Conservation (phyloP, 176 grass and related monocot species). For the Carex littledalei region DNA sequence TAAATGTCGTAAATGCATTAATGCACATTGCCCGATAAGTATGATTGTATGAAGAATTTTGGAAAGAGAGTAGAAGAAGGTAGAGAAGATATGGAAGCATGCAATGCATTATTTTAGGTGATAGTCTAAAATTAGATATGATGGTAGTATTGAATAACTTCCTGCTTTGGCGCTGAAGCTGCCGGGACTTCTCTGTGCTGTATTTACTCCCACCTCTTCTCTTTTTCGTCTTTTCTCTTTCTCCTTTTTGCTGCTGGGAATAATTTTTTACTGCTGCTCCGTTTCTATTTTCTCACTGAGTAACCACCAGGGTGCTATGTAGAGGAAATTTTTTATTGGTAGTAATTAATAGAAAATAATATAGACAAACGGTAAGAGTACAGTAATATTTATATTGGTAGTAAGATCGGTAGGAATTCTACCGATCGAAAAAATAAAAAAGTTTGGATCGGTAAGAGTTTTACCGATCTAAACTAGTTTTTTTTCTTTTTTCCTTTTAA, state of each 20-base stretch:
- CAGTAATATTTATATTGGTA: too few species aligned
- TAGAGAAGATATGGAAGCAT: background rate
- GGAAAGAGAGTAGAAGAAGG: background rate
- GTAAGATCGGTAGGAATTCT: too few species aligned
- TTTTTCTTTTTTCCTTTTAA: too few species aligned
- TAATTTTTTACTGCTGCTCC: background rate
- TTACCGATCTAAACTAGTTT: too few species aligned
- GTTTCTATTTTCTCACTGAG: background rate
- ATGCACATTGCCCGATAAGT: background rate
- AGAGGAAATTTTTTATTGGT: too few species aligned
- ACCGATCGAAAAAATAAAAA: too few species aligned
- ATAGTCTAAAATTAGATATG: background rate
- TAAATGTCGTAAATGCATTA: background rate
- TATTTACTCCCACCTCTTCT: conserved; percentile 1
- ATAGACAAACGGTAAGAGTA: too few species aligned
- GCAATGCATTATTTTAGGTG: too few species aligned
- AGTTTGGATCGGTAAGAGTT: too few species aligned
- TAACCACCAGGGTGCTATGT: background rate
- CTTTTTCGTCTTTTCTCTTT: background rate
- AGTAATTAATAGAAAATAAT: too few species aligned
- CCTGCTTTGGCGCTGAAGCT: background rate
- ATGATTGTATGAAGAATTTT: background rate
- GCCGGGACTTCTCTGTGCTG: background rate
- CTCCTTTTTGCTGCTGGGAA: background rate
- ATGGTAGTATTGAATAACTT: background rate